Percentiles rank a stretch among this genome's conserved stretches.
phyloP scores from a whole-genome alignment of 345 rosid genomes.

The Populus pruinosa region DNA sequence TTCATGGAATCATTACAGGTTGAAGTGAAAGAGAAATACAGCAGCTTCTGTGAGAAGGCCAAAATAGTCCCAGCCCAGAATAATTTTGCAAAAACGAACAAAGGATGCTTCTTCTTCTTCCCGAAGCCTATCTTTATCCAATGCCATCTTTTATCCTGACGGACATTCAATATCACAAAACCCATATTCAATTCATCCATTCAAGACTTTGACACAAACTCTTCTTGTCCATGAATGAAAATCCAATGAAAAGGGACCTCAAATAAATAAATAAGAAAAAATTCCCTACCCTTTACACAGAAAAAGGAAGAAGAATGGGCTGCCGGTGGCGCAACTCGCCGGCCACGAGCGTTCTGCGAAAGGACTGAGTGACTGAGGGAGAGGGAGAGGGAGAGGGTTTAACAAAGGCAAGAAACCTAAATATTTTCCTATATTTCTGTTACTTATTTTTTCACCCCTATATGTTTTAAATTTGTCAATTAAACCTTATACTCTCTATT shows the following conservation, averaged over 20 bases:
- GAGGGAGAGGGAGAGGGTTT: not conserved
- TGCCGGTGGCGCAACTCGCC: not conserved
- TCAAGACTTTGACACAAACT: not conserved
- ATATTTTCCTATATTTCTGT: not conserved
- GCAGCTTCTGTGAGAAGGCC: slow-evolving; percentile 49
- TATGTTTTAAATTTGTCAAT: not conserved
- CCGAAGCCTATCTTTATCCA: slow-evolving; percentile 52
- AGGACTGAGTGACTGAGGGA: not conserved
- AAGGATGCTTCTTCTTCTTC: slow-evolving; percentile 61
- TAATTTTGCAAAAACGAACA: slow-evolving; percentile 56
- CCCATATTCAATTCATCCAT: not conserved
- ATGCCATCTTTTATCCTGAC: slow-evolving; percentile 32
- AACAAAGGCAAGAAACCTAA: not conserved
- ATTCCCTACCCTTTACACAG: not conserved
- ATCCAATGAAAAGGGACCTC: not conserved
- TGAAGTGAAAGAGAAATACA: slow-evolving; percentile 23
- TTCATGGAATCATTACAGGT: not conserved
- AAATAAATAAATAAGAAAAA: not conserved
- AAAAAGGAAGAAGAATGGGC: not conserved
- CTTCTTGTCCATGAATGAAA: not conserved
- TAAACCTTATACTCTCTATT: not conserved
- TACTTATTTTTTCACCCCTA: not conserved
- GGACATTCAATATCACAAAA: not conserved
- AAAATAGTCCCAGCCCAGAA: slow-evolving; percentile 80
- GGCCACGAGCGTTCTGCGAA: not conserved